Evolutionary conservation across 2,329 filamentous ascomycete genomes (phyloP).

Genomic region (Paecilomyces sp.): DNA sequence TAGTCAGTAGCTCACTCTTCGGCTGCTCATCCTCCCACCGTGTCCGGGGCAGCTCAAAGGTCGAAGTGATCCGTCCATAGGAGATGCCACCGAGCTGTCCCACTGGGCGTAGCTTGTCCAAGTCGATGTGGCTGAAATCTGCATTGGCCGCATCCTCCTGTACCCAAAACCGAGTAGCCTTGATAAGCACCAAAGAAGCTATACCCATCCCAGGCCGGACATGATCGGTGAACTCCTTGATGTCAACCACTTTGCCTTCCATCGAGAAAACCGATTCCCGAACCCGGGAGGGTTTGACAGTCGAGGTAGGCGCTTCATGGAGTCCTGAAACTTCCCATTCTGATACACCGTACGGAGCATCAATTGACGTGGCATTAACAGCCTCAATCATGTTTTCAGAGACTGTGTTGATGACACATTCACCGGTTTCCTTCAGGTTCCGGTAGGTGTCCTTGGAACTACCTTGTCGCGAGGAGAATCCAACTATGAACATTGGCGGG

Average conservation of each 20-base stretch:
- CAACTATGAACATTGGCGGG: constrained; percentile 71
- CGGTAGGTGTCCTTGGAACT: constrained; percentile 67
- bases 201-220: constrained; percentile 63
- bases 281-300: constrained; percentile 65
- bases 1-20: constrained; percentile 11
- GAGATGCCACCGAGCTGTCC: constrained; percentile 78
- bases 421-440: constrained; percentile 62
- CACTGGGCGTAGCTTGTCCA: constrained; percentile 67
- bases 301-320: constrained; percentile 56
- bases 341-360: constrained; percentile 65
- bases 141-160: constrained; percentile 76
- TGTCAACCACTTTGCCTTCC: constrained; percentile 67
- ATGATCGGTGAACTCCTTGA: constrained; percentile 66
- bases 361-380: constrained; percentile 67
- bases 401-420: constrained; percentile 82
- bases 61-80: constrained; percentile 62
- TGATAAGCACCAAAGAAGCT: constrained; percentile 64
- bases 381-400: constrained; percentile 77
- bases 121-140: constrained; percentile 64
- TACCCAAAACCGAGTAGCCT: constrained; percentile 79
- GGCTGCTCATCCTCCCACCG: constrained; percentile 12
- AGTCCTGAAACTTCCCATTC: constrained; percentile 76
- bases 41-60: constrained; percentile 57
- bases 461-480: constrained; percentile 48
- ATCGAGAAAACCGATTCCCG: constrained; percentile 73